These are phyloP conservation scores for Drechslerella dactyloides DNA, from an alignment of 2,329 filamentous ascomycete genomes.

Conservation along the genomic window DNA sequence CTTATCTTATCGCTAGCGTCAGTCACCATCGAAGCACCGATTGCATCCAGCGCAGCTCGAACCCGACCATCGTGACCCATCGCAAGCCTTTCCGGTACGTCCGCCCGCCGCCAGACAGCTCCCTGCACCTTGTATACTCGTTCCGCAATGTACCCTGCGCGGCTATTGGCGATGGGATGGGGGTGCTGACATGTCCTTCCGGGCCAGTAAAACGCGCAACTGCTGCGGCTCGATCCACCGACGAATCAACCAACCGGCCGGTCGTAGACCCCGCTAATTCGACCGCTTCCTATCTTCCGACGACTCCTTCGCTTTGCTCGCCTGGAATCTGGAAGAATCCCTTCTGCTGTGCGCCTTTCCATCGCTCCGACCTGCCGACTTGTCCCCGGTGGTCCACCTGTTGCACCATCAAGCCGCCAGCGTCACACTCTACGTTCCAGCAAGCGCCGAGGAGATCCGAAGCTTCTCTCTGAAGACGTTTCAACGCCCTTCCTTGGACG, in stretches of 20 bases:
- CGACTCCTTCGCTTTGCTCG: background rate
- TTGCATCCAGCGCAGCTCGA: background rate
- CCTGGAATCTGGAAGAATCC: background rate
- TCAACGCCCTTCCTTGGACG: background rate
- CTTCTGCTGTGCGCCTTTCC: constrained; percentile 8
- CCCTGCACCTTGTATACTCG: constrained; percentile 9
- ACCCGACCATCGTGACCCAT: background rate
- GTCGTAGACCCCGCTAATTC: constrained; percentile 40
- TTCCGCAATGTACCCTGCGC: constrained; percentile 43
- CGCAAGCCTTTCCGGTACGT: background rate
- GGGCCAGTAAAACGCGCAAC: constrained; percentile 48
- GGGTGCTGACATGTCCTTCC: constrained; percentile 48
- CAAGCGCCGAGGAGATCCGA: constrained; percentile 34
- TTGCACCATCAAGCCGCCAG: constrained; percentile 11
- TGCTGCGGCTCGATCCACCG: constrained; percentile 37
- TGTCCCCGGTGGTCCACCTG: background rate
- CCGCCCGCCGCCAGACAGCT: constrained; percentile 1
- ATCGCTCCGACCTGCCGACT: constrained; percentile 16
- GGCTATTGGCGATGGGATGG: constrained; percentile 43
- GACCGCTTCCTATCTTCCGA: background rate
- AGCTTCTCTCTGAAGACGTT: constrained; percentile 40
- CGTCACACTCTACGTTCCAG: constrained; percentile 7
- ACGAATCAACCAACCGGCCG: constrained; percentile 18
- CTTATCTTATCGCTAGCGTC: background rate
- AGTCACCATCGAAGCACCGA: background rate